Percentiles rank a stretch among this genome's conserved stretches.
Evolutionary conservation across 75 land plant genomes (phyloP).

Genomic region (Chamaecyparis obtusa): DNA sequence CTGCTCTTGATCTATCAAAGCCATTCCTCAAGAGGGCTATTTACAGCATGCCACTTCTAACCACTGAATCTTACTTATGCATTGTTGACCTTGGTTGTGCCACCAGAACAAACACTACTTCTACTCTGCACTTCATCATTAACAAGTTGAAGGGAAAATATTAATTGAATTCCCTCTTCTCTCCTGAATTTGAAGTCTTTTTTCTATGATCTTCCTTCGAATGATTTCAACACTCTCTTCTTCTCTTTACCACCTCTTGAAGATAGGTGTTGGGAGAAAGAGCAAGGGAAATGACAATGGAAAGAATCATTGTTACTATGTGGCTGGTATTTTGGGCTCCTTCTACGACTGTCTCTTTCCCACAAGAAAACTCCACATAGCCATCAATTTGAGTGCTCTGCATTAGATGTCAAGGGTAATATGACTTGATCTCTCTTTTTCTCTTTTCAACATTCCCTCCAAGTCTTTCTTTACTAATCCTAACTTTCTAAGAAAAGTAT

Average conservation of each 20-base stretch:
- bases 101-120: conserved; percentile 46
- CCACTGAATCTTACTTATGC: conserved; percentile 17
- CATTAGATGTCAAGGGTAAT: conserved; percentile 49
- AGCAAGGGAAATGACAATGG: neutral
- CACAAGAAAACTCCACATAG: conserved; percentile 28
- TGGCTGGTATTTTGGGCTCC: conserved; percentile 60
- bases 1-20: conserved; percentile 28
- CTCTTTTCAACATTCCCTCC: too few species aligned
- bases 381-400: conserved; percentile 23
- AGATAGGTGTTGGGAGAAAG: neutral
- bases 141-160: conserved; percentile 17
- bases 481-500: too few species aligned
- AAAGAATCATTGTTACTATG: conserved; percentile 16
- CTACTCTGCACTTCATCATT: conserved; percentile 29
- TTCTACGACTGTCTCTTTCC: conserved; percentile 45
- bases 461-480: too few species aligned
- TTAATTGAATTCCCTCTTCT: neutral
- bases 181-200: conserved; percentile 45
- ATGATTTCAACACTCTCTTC: conserved; percentile 66
- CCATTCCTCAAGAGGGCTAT: conserved; percentile 19
- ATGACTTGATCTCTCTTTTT: neutral
- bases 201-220: conserved; percentile 62
- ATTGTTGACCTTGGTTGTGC: conserved; percentile 64
- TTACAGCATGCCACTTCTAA: conserved; percentile 17
- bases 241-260: conserved; percentile 18